phyloP scores from a whole-genome alignment of 2,329 filamentous ascomycete genomes.

The Cladosporium sp. region DNA sequence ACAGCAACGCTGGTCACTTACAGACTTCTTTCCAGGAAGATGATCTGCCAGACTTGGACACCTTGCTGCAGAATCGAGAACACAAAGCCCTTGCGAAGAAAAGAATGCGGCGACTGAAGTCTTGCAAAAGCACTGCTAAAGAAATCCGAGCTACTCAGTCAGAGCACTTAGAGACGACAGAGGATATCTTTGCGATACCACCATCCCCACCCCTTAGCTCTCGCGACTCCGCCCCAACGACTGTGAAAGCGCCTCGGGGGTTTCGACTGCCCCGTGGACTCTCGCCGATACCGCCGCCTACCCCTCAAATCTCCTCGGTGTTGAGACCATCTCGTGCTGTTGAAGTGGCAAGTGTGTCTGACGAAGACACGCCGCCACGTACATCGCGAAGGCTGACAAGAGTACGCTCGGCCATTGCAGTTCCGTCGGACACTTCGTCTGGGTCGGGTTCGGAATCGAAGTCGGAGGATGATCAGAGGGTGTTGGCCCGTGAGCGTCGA shows the following conservation, averaged over 20 bases:
- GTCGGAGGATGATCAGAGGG: constrained; percentile 29
- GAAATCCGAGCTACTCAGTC: background rate
- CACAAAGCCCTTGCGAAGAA: background rate
- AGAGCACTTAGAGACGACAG: background rate
- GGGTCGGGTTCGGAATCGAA: constrained; percentile 19
- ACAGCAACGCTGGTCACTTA: background rate
- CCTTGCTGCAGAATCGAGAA: background rate
- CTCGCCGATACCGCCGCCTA: constrained; percentile 24
- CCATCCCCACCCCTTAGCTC: constrained; percentile 38
- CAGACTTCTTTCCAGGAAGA: constrained; percentile 18
- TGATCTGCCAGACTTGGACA: constrained; percentile 27
- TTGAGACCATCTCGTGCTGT: constrained; percentile 4
- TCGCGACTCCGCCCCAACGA: constrained; percentile 12
- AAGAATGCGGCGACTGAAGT: constrained; percentile 17
- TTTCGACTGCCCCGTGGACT: constrained; percentile 23
- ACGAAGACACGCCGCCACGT: constrained; percentile 2
- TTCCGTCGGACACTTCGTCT: constrained; percentile 13
- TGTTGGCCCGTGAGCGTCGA: constrained; percentile 34
- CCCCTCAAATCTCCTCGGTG: constrained; percentile 29
- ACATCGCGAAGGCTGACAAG: constrained; percentile 2
- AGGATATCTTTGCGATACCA: constrained; percentile 35
- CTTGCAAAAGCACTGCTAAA: background rate
- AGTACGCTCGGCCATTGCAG: constrained; percentile 5
- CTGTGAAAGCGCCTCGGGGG: constrained; percentile 12
- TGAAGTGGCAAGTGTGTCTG: background rate